Evolutionary conservation across 306 rosid genomes (phyloP), one percentile per base, ranked within the genome.

Genomic region (Ammopiptanthus mongolicus): DNA sequence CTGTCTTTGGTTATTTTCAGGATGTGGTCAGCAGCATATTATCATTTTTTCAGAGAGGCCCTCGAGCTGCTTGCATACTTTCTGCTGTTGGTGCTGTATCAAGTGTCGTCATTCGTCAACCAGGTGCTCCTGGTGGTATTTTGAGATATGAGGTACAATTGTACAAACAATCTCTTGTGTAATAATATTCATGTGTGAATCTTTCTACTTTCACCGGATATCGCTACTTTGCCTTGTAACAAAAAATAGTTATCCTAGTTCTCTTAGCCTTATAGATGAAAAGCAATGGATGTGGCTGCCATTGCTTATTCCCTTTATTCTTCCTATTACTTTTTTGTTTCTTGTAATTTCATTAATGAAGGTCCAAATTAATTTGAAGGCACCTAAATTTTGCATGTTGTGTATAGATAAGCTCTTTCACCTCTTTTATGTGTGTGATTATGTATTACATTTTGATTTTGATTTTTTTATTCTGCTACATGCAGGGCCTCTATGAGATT

Each of bases 401-500:
- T 10, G 21, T 66, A 2, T 13, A 46, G 37, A 11, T 33, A 5
- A 25, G 9, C 29, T 67, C 2, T 48, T 37, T 73, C 19, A 42
- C 59, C 14, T 46, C 14, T 21, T 34, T 9, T 72, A 4, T 42
- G 3, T 13, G n/a, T 62, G 2, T 5, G 9, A 25, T 25, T 25
- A 3, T 51, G 6, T 31, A 2, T n/a, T 63, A 6, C 3, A 7
- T 2, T 46, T 5, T n/a, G n/a, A n/a, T n/a, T n/a, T n/a, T n/a
- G n/a, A n/a, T n/a, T n/a, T 15, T 65, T 64, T 3, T 25, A 9
- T 33, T 5, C 6, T 60, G 13, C 56, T 48, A 29, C 33, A 52
- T 69, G 78, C 83, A 89, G 92, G 97, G 96, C 5, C 23, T 3
- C 10, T 92, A 85, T 75, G 89, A 85, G 74, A 90, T 90, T 55